Evolutionary conservation across 345 rosid genomes (phyloP), one percentile per base, ranked within the genome.

Genomic region (Rhodamnia argentea): DNA sequence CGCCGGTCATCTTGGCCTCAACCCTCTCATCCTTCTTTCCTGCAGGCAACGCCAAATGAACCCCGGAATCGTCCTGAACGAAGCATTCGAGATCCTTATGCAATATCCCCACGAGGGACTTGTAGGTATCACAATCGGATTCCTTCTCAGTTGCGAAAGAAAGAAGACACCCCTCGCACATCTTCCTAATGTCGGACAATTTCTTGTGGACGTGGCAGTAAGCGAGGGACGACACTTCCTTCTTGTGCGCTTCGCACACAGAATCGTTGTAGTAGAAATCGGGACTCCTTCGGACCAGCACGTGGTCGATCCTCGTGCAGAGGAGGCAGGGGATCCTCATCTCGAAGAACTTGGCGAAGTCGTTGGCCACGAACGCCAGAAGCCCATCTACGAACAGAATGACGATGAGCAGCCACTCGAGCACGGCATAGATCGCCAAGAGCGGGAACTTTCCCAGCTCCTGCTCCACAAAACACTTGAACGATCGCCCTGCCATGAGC

Each of bases 151-250:
- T 92, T 0, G 99, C 98, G n/a, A 96, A 97, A 3, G 99, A 97
- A 64, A 96, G 96, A 85, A 97, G 98, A 86, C 99, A 97, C 20
- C 91, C 93, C 83, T 97, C 99, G 83, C 99, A 96, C 98, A 96
- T 92, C 82, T 90, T 90, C 86, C 91, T 92, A 24, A 95, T 93
- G 85, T 97, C 94, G 53, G 98, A 95, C 84, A 97, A 94, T 88
- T 93, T 94, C 91, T 91, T 94, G 88, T 97, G 99, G 85, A 90
- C 90, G 85, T 94, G 96, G 54, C 99, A 97, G 88, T 91, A 97
- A 0, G 99, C 99, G 7, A 96, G 94, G 85, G 92, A 89, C 7
- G 99, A 94, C 56, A 96, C 87, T 10, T 94, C 94, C 88, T 94
- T 96, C 95, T 93, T 94, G 91, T 97, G 99, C 82, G 88, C 37